These are phyloP conservation scores for Cadophora malorum DNA, from an alignment of 2,329 filamentous ascomycete species.

Conservation along the genomic window DNA sequence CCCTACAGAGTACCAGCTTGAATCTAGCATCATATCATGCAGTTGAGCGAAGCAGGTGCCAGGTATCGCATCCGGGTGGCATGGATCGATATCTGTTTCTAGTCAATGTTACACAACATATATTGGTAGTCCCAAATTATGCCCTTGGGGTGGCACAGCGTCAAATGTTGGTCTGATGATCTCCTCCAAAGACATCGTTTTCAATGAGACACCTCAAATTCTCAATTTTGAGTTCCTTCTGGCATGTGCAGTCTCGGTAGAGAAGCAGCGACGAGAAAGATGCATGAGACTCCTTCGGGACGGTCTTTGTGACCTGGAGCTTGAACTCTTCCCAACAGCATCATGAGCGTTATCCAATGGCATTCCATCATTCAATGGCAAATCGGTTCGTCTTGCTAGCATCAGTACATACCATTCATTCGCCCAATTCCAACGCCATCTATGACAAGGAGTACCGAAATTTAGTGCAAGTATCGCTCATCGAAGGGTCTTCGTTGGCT, in stretches of 20 bases:
- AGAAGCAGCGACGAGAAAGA: background rate
- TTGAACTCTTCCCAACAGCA: no score
- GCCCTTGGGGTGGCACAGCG: background rate
- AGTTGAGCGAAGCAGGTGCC: background rate
- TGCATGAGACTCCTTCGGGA: no score
- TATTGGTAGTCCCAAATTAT: background rate
- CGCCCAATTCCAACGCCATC: no score
- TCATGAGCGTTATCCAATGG: no score
- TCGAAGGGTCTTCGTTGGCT: no score
- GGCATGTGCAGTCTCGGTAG: background rate
- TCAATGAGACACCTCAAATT: background rate
- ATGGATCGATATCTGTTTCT: background rate
- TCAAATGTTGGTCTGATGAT: slow-evolving; percentile 10
- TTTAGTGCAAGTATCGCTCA: no score
- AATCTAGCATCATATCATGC: background rate
- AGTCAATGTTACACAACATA: background rate
- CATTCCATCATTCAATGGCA: no score
- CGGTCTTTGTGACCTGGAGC: no score
- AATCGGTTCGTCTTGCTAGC: no score
- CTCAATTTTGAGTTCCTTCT: background rate
- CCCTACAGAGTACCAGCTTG: no score
- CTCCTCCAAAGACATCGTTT: background rate
- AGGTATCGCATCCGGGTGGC: background rate
- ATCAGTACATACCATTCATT: no score
- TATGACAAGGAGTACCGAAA: no score